Evolutionary conservation across 2,329 filamentous ascomycete species (phyloP).

Genomic region (Xylariaceae sp.): DNA sequence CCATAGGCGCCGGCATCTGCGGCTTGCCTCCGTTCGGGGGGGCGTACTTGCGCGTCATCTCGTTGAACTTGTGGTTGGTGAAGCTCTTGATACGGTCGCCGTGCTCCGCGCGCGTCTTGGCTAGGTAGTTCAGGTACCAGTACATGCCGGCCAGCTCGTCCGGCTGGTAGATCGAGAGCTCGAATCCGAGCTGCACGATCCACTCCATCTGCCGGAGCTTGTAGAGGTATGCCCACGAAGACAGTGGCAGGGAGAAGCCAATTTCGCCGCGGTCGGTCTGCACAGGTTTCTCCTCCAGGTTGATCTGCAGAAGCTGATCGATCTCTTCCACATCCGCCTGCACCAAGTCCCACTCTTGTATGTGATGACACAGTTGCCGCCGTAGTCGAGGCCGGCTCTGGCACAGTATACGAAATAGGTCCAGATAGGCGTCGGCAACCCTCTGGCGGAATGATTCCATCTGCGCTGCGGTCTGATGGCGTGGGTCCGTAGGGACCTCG

Average conservation of each 20-base stretch:
- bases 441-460: slow-evolving; percentile 63
- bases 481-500: slow-evolving; percentile 65
- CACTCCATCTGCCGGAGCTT: slow-evolving; percentile 85
- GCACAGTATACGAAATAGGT: slow-evolving; percentile 75
- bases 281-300: slow-evolving; percentile 54
- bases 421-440: slow-evolving; percentile 65
- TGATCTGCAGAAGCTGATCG: slow-evolving; percentile 57
- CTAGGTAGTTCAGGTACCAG: slow-evolving; percentile 73
- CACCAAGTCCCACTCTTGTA: slow-evolving; percentile 75
- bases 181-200: slow-evolving; percentile 87
- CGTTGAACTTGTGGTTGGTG: slow-evolving; percentile 16
- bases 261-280: slow-evolving; percentile 31
- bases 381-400: slow-evolving; percentile 86
- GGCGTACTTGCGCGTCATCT: slow-evolving; percentile 15
- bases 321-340: slow-evolving; percentile 75
- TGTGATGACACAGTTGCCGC: slow-evolving; percentile 78
- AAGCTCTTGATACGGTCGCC: slow-evolving; percentile 67
- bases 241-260: slow-evolving; percentile 62
- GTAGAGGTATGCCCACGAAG: slow-evolving; percentile 83
- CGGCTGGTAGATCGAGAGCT: slow-evolving; percentile 79
- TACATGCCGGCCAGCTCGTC: slow-evolving; percentile 88
- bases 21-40: slow-evolving; percentile 8
- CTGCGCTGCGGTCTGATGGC: slow-evolving; percentile 62
- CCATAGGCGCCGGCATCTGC: background rate
- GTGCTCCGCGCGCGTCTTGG: slow-evolving; percentile 60